These are phyloP conservation scores for Sextonia rubra DNA, from an alignment of 164 flowering plant species.

Conservation along the genomic window DNA sequence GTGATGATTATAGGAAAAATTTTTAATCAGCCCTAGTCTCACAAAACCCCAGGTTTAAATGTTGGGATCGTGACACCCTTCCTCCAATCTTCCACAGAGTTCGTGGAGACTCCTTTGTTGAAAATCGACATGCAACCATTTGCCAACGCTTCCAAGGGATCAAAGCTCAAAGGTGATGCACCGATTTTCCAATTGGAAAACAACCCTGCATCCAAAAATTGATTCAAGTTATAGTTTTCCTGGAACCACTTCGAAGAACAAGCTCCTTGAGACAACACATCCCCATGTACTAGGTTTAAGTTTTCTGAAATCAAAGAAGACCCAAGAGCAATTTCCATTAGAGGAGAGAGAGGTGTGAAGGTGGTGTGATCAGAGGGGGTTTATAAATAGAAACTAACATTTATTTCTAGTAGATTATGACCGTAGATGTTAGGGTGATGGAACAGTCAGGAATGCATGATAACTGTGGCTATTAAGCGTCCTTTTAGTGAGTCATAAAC, in stretches of 20 bases:
- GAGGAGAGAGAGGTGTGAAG: background rate
- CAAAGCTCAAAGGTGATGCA: slow-evolving; percentile 15
- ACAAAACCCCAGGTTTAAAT: too few relatives aligned
- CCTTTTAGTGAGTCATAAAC: slow-evolving; percentile 2
- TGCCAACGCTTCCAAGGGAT: slow-evolving; percentile 25
- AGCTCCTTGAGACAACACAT: slow-evolving; percentile 26
- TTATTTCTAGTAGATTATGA: slow-evolving; percentile 1
- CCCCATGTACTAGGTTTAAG: slow-evolving; percentile 24
- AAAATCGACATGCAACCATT: slow-evolving; percentile 17
- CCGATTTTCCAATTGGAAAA: slow-evolving; percentile 20
- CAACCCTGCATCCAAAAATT: slow-evolving; percentile 22
- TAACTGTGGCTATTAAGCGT: slow-evolving; percentile 20
- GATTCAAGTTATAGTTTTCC: slow-evolving; percentile 32
- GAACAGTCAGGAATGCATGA: slow-evolving; percentile 14
- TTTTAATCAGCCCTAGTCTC: too few relatives aligned
- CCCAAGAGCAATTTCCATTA: slow-evolving; percentile 27
- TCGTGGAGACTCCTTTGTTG: slow-evolving; percentile 18
- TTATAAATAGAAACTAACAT: background rate
- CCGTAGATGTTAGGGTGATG: slow-evolving; percentile 15
- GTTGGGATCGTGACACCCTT: too few relatives aligned
- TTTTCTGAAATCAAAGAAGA: slow-evolving; percentile 20
- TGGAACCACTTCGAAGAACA: slow-evolving; percentile 27
- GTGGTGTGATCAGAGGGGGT: background rate
- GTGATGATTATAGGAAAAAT: too few relatives aligned
- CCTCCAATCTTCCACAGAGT: slow-evolving; percentile 25